Percentiles rank a stretch among this genome's conserved stretches.
Evolutionary conservation across 208 protist species (phyloP).

Genomic region (Acanthamoeba culbertsoni): DNA sequence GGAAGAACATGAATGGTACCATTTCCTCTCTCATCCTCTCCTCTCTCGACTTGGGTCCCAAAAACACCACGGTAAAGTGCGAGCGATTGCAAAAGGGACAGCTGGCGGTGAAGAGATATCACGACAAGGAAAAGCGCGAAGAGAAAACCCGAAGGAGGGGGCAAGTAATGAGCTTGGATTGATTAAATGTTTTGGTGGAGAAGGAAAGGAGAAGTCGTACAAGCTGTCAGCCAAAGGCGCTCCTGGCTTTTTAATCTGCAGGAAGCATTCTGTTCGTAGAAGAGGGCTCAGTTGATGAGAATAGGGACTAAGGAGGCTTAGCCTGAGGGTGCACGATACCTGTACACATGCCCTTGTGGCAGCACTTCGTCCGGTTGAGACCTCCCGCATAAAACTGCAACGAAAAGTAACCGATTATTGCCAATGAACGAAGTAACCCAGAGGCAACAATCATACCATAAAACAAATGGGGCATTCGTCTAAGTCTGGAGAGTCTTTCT

Average conservation of each 20-base stretch:
- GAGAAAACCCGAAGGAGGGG: not conserved
- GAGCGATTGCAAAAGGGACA: constrained; percentile 74
- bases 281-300: not conserved
- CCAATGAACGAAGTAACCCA: not conserved
- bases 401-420: not conserved
- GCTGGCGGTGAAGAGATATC: not conserved
- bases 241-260: constrained; percentile 73
- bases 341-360: constrained; percentile 72
- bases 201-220: not conserved
- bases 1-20: not conserved
- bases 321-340: not conserved
- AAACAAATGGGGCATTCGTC: constrained; percentile 75
- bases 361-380: constrained; percentile 71
- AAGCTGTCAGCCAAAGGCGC: not conserved
- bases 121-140: not conserved
- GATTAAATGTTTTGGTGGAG: not conserved
- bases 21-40: constrained; percentile 42
- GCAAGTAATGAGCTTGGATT: not conserved
- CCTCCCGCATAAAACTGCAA: constrained; percentile 64
- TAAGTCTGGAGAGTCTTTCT: constrained; percentile 49
- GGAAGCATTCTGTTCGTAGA: constrained; percentile 64
- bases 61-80: constrained; percentile 56
- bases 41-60: constrained; percentile 66
- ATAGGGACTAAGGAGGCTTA: not conserved
- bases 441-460: constrained; percentile 23